Evolutionary conservation across 2,329 filamentous ascomycete genomes (phyloP).

Genomic region (Colletotrichum viniferum): DNA sequence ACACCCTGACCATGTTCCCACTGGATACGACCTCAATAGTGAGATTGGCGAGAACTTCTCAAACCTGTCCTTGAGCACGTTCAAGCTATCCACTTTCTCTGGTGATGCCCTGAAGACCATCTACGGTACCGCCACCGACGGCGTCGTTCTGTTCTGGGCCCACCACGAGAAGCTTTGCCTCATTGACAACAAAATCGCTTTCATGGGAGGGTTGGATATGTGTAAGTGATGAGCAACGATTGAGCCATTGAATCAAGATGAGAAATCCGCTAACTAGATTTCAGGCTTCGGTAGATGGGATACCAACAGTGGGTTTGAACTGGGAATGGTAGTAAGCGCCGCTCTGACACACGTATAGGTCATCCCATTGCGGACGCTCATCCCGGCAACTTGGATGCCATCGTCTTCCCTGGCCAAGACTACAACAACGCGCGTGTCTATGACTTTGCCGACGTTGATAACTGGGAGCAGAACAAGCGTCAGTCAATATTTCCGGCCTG

Average conservation of each 20-base stretch:
- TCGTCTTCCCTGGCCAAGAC: constrained; percentile 87
- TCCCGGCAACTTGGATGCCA: constrained; percentile 74
- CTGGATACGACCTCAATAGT: constrained; percentile 68
- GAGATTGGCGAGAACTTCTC: constrained; percentile 69
- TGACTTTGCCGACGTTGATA: constrained; percentile 77
- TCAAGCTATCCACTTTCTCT: constrained; percentile 68
- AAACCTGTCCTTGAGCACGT: constrained; percentile 48
- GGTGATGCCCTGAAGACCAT: constrained; percentile 76
- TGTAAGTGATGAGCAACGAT: constrained; percentile 48
- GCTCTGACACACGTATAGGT: constrained; percentile 33
- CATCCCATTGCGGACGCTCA: constrained; percentile 87
- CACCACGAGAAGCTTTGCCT: constrained; percentile 92
- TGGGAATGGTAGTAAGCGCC: not conserved
- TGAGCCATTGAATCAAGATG: not conserved
- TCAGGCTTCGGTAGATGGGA: constrained; percentile 83
- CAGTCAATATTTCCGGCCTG: constrained; percentile 23
- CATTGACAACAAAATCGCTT: constrained; percentile 78
- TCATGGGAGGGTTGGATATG: constrained; percentile 91
- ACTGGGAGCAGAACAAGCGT: constrained; percentile 85
- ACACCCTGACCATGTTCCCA: constrained; percentile 86
- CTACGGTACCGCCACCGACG: constrained; percentile 77
- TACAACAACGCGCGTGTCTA: constrained; percentile 89
- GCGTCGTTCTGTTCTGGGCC: constrained; percentile 87
- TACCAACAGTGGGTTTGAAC: constrained; percentile 64
- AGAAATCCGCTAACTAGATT: constrained; percentile 25